Conservation (phyloP, 305 asterid species). For the Rubia tinctorum region DNA sequence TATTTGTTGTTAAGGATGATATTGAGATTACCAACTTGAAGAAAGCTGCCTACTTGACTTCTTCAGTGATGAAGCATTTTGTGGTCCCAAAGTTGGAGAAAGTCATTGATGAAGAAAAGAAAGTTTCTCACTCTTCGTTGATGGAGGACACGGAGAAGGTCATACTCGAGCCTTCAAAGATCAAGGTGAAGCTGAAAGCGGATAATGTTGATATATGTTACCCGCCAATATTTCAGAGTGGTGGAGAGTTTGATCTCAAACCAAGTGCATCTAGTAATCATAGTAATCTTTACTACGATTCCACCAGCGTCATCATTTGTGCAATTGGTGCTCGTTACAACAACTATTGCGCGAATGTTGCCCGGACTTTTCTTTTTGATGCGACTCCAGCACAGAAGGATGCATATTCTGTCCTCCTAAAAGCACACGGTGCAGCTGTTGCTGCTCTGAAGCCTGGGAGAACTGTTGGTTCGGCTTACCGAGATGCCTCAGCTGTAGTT, state of each 20-base stretch:
- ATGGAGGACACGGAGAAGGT: slow-evolving; percentile 78
- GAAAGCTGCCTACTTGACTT: slow-evolving; percentile 73
- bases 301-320: slow-evolving; percentile 60
- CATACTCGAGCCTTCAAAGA: slow-evolving; percentile 52
- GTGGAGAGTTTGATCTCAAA: slow-evolving; percentile 64
- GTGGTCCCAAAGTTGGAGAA: slow-evolving; percentile 70
- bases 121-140: slow-evolving; percentile 54
- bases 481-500: slow-evolving; percentile 53
- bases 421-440: slow-evolving; percentile 75
- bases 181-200: slow-evolving; percentile 63
- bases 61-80: slow-evolving; percentile 58
- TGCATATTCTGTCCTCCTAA: slow-evolving; percentile 69
- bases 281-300: slow-evolving; percentile 52
- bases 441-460: slow-evolving; percentile 60
- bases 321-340: slow-evolving; percentile 76
- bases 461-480: slow-evolving; percentile 44
- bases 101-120: slow-evolving; percentile 63
- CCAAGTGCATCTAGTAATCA: slow-evolving; percentile 74
- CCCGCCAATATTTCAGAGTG: slow-evolving; percentile 83
- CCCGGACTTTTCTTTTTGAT: slow-evolving; percentile 70
- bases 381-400: slow-evolving; percentile 48
- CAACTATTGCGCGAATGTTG: slow-evolving; percentile 73
- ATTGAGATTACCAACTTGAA: slow-evolving; percentile 48
- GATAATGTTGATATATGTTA: slow-evolving; percentile 77
- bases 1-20: slow-evolving; percentile 62